Base-by-base conservation (phyloP, 1,284 basidiomycete genomes). In the Afroboletus lepidellus region DNA sequence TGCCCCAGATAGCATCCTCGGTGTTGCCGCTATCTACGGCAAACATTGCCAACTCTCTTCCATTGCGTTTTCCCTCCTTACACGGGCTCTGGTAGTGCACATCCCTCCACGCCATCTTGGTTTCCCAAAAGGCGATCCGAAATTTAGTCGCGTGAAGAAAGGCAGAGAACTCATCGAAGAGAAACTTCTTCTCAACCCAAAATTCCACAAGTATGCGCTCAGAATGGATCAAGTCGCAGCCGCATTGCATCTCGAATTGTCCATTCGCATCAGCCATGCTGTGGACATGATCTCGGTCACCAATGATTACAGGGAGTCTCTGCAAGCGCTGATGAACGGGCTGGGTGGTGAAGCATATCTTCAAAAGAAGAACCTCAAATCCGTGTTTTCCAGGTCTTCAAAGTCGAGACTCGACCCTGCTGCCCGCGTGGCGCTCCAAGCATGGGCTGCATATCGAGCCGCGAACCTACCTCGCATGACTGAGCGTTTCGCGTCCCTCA, bases 261-360 rank as follows among this genome's bases (percentile, higher is more conserved):
- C 62, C 0, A 39, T 80, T 7, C 67, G 65, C 20, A 65, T 83
- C 20, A 53, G 58, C 8, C 61, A 66, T 21, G 79, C 70, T 0
- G 65, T 81, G 16, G 78, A 83, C 53, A 61, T 84, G 41, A 63
- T 80, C 25, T 76, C 77, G 0, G 52, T 62, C 5, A 21, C 50
- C 15, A 27, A 8, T 1, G 29, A 24, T 41, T 41, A 57, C 21
- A 71, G 74, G n/a, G 57, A 70, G 3, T 74, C 74, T 3, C 46
- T 72, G 3, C 51, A 64, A 1, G 73, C 75, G 2, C 58, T 77
- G 51, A 64, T 75, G 60, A 58, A 62, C 7, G 71, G 69, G 0
- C 63, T 79, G 41, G 76, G 74, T 0, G 76, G 72, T 8, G 64
- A 69, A 37, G 8, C 13, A 8, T 56, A 21, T 0, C 50, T 77